Evolutionary conservation across 139 green algal genomes (phyloP), one percentile per base, ranked within the genome.

Genomic region (Gonium pectorale): DNA sequence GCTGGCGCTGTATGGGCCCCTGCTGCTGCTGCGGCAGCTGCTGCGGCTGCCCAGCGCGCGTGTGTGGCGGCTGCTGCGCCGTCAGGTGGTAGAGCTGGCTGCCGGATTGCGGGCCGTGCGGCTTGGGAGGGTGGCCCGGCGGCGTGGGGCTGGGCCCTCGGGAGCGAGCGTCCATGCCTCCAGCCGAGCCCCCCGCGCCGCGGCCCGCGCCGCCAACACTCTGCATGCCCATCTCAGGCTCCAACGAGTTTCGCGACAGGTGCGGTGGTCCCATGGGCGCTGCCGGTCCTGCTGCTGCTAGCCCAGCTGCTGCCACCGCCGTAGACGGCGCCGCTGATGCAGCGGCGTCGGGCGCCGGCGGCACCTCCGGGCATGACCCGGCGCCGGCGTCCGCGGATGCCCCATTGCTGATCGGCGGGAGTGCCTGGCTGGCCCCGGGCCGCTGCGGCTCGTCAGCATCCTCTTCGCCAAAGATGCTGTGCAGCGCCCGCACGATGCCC

Each of bases 401-500:
- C n/a, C n/a, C n/a, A n/a, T n/a, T n/a, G n/a, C n/a, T n/a, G n/a
- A n/a, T n/a, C n/a, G n/a, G n/a, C n/a, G n/a, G n/a, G n/a, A n/a
- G n/a, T n/a, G n/a, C n/a, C n/a, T n/a, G n/a, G n/a, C n/a, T n/a
- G n/a, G 38, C 64, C 46, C 33, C 31, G 33, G 64, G 67, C 15
- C 15, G 52, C 26, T 43, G 29, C 38, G 60, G 35, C 52, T 67
- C 72, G 52, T 56, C 72, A 35, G 31, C 26, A 5, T 82, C 75
- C 31, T 82, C 75, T 41, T 82, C 75, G 27, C 40, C 59, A 35
- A 82, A 82, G 17, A 82, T 82, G 59, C 59, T 72, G 75, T 82
- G 40, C 41, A 82, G 75, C n/a, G 75, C 75, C 3, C 75, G 59
- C 29, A 71, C 75, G 19, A 82, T 60, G 29, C 75, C 75, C 19